Percentiles rank a stretch among this genome's conserved stretches.
Conservation (phyloP, 129 eudicot species). For the Oenanthe sinensis region DNA sequence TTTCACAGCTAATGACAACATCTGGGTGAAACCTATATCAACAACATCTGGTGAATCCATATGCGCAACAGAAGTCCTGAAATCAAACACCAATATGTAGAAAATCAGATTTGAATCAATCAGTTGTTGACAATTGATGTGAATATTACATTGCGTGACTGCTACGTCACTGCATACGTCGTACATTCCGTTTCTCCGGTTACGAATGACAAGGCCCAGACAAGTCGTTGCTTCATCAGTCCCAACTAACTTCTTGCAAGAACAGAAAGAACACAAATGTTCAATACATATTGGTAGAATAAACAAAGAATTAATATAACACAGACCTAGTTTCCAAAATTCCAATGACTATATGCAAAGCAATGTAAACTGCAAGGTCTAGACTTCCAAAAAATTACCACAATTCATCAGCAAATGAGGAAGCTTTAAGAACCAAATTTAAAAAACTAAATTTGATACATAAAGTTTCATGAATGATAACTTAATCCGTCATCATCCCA, state of each 20-base stretch:
- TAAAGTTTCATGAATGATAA: not conserved
- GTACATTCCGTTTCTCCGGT: conserved; percentile 69
- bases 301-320: not conserved
- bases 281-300: not conserved
- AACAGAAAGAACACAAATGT: conserved; percentile 1
- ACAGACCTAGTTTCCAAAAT: not conserved
- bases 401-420: not conserved
- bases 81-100: conserved; percentile 8
- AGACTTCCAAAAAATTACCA: not conserved
- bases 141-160: not conserved
- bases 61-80: conserved; percentile 77
- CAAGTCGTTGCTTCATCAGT: conserved; percentile 99
- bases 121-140: not conserved
- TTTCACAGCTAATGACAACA: conserved; percentile 51
- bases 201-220: conserved; percentile 75
- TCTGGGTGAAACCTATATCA: conserved; percentile 74
- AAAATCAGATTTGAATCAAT: conserved; percentile 8
- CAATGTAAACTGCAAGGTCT: not conserved
- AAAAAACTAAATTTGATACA: not conserved
- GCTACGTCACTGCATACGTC: conserved; percentile 19
- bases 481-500: not conserved
- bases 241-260: conserved; percentile 52
- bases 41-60: conserved; percentile 70
- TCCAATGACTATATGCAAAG: not conserved
- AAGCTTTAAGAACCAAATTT: not conserved